These are phyloP conservation scores for Firmiana major DNA, from an alignment of 345 rosid species.

Conservation along the genomic window DNA sequence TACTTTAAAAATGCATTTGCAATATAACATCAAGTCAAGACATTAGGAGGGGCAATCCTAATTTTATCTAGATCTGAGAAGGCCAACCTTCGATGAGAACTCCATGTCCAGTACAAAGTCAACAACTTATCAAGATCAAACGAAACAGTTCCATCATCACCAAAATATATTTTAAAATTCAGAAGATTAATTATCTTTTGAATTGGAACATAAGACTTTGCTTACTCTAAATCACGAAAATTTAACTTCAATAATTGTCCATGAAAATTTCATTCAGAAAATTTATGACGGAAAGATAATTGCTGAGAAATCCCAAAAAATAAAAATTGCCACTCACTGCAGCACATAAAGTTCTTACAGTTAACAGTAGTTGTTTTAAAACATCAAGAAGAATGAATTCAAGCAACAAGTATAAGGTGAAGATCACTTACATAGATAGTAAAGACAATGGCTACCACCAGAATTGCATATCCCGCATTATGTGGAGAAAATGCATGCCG, in stretches of 20 bases:
- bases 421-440: slow-evolving; percentile 66
- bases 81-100: background rate
- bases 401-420: slow-evolving; percentile 1
- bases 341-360: background rate
- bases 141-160: background rate
- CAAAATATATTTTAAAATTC: background rate
- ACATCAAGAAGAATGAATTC: background rate
- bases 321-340: background rate
- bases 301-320: background rate
- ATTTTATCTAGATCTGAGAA: background rate
- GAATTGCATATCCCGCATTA: slow-evolving; percentile 75
- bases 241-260: background rate
- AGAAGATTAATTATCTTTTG: background rate
- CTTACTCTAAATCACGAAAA: background rate
- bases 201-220: background rate
- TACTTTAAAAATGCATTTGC: background rate
- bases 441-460: slow-evolving; percentile 64
- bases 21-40: background rate
- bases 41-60: background rate
- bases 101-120: background rate
- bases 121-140: background rate
- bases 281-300: background rate
- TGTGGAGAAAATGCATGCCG: slow-evolving; percentile 73
- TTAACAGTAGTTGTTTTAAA: slow-evolving; percentile 2
- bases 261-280: background rate